These are phyloP conservation scores for Castanospermum australe DNA, from an alignment of 306 rosid species.

Conservation along the genomic window DNA sequence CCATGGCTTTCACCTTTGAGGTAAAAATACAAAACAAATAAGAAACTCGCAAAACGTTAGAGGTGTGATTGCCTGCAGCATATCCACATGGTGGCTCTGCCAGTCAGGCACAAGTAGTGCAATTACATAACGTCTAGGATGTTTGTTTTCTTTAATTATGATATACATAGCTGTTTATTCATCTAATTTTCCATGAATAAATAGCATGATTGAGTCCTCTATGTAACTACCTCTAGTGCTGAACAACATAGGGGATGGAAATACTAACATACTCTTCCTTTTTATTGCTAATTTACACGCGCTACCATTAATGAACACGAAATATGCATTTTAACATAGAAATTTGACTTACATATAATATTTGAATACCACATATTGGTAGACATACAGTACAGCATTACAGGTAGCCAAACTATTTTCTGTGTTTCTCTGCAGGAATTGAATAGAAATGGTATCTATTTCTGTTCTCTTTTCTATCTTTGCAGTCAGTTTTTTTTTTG, in stretches of 20 bases:
- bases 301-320: conserved; percentile 7
- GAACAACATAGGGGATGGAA: background rate
- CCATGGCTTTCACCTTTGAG: conserved; percentile 98
- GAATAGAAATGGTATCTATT: background rate
- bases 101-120: background rate
- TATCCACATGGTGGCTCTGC: no score
- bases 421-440: background rate
- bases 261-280: background rate
- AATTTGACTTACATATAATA: conserved; percentile 29
- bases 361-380: background rate
- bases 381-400: background rate
- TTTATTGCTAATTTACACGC: background rate
- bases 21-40: conserved; percentile 11
- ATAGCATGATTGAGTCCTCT: no score
- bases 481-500: background rate
- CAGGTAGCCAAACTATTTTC: conserved; percentile 5
- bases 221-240: background rate
- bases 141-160: background rate
- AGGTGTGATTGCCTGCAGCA: background rate
- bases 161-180: no score
- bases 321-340: background rate
- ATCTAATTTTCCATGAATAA: no score
- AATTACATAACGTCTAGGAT: background rate
- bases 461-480: background rate
- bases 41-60: background rate